Base-by-base conservation (phyloP, 2,329 filamentous ascomycete genomes). In the Zymoseptoria crescenta region DNA sequence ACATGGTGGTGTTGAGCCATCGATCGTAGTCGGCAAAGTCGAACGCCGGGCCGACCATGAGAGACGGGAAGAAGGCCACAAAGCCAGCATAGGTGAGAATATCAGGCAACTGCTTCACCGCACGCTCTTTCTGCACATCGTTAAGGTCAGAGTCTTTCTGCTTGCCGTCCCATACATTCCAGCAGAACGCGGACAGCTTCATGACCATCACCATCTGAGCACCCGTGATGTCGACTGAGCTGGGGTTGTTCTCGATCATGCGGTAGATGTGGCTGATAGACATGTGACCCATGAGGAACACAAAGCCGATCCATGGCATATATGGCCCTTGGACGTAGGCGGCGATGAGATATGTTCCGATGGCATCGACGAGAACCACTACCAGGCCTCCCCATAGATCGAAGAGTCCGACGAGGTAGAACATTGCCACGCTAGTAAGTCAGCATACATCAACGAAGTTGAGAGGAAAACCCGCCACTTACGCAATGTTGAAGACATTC, bases 181-280 rank as follows among this genome's bases (percentile, higher is more conserved):
- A 99, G 77, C 91, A 96, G 72, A 99, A 99, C 4, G 93, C 89
- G 21, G 87, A 91, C 41, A 99, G 84, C 72, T 99, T 99, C 91
- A 99, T 99, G 63, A 97, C 87, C 67, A 97, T 77, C 35, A 99
- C 94, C 94, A 99, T 99, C 74, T 99, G 94, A 1, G 93, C 91
- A 61, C 82, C 92, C 0, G 93, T 96, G 66, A 99, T 92, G 73
- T 99, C 94, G 60, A 96, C 80, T 1, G 77, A 75, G 48, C 83
- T 80, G 0, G 89, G 83, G 62, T 84, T 81, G 66, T 88, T 80
- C 48, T 82, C 77, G 48, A 86, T 83, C 74, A 96, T 91, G 48
- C 95, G 88, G 59, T 84, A 79, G 62, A 99, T 87, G 74, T 99
- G 94, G 73, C 85, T 96, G 68, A 93, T 74, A 52, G 92, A 93